These are phyloP conservation scores for Areca catechu DNA, from an alignment of 176 grass and related monocot genomes.

Conservation along the genomic window DNA sequence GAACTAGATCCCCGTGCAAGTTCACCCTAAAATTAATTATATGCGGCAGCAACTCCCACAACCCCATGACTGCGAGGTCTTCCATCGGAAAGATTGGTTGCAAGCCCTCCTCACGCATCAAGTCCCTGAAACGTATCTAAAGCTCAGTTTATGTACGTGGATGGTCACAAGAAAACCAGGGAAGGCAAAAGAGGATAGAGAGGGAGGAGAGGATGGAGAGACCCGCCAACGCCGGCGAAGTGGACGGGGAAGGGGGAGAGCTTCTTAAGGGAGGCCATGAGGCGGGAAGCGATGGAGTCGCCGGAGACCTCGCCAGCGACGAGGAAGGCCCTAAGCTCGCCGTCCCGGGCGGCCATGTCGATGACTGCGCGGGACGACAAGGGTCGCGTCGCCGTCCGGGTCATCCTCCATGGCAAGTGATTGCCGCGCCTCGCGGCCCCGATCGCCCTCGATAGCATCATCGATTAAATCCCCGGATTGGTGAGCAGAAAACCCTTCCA, in stretches of 20 bases:
- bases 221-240: slow-evolving; percentile 86
- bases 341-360: slow-evolving; percentile 56
- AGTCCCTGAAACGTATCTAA: slow-evolving; percentile 25
- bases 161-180: background rate
- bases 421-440: too few species aligned
- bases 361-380: slow-evolving; percentile 31
- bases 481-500: too few species aligned
- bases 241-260: slow-evolving; percentile 65
- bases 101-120: slow-evolving; percentile 73
- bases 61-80: slow-evolving; percentile 87
- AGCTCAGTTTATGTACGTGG: too few species aligned
- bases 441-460: too few species aligned
- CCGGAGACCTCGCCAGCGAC: slow-evolving; percentile 95
- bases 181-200: background rate
- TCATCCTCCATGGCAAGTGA: too few species aligned
- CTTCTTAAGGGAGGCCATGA: slow-evolving; percentile 64
- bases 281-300: slow-evolving; percentile 68
- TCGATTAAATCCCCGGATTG: too few species aligned
- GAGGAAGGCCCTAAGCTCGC: slow-evolving; percentile 81
- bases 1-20: slow-evolving; percentile 11
- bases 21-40: slow-evolving; percentile 66
- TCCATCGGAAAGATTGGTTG: slow-evolving; percentile 83
- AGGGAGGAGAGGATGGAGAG: background rate
- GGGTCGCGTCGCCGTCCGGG: background rate
- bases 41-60: slow-evolving; percentile 90